A percentile compares a stretch with the other conserved stretches of the same genome.
These are phyloP conservation scores for Yarrowia divulgata DNA, from an alignment of 805 yeast genomes.

Conservation along the genomic window DNA sequence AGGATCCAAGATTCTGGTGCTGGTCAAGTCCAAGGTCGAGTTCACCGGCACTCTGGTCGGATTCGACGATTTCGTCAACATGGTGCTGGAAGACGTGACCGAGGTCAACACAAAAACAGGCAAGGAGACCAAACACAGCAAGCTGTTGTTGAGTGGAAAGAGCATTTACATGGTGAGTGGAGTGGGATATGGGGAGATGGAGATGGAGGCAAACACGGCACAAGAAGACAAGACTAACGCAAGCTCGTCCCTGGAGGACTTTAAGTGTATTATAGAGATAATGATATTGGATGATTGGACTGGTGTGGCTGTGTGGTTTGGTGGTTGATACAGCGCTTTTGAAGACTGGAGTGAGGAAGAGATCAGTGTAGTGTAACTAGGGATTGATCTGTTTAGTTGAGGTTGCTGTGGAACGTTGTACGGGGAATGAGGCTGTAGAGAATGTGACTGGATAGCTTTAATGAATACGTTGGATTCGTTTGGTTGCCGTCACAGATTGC, in stretches of 20 bases:
- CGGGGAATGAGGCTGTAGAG: too few species aligned
- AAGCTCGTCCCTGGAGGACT: conserved; percentile 40
- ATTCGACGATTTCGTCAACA: conserved; percentile 90
- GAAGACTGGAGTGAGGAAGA: background rate
- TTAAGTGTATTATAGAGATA: conserved; percentile 37
- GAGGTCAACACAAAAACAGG: conserved; percentile 53
- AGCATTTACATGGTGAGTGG: conserved; percentile 51
- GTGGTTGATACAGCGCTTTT: background rate
- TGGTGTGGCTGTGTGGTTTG: too few species aligned
- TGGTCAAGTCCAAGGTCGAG: conserved; percentile 67
- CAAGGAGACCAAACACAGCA: conserved; percentile 45
- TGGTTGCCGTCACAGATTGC: background rate
- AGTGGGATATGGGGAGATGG: background rate
- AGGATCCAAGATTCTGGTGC: conserved; percentile 78
- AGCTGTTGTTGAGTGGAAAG: conserved; percentile 53
- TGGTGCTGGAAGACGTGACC: conserved; percentile 79
- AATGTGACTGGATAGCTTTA: too few species aligned
- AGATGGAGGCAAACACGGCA: background rate
- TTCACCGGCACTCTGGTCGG: conserved; percentile 90
- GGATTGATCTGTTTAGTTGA: background rate
- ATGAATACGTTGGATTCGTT: too few species aligned
- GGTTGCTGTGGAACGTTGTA: background rate
- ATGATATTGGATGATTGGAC: conserved; percentile 16
- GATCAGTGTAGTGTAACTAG: background rate
- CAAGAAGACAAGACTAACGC: conserved; percentile 12